phyloP scores from a whole-genome alignment of 192 early-diverging fungal species.

The Entophlyctis luteolus region DNA sequence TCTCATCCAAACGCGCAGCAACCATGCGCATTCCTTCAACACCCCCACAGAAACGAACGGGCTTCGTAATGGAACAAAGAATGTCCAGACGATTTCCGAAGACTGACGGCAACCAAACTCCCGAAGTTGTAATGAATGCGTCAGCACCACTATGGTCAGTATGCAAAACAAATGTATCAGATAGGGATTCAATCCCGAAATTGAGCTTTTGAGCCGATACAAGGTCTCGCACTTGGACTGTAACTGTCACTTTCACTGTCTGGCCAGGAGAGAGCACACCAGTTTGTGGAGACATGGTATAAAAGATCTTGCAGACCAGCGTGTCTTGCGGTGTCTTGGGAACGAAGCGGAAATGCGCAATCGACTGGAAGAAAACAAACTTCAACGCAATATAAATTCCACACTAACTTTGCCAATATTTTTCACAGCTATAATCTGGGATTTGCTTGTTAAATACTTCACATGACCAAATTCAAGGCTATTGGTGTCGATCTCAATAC shows the following conservation, averaged over 20 bases:
- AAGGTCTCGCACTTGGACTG: constrained; percentile 49
- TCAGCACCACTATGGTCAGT: constrained; percentile 72
- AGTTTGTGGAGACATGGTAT: constrained; percentile 56
- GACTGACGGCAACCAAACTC: constrained; percentile 65
- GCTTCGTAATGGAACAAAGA: constrained; percentile 43
- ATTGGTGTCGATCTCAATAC: constrained; percentile 54
- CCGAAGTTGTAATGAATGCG: constrained; percentile 74
- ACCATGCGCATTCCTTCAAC: constrained; percentile 10
- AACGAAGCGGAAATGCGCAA: constrained; percentile 70
- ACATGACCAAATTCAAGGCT: constrained; percentile 72
- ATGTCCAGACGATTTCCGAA: constrained; percentile 70
- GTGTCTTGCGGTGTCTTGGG: constrained; percentile 60
- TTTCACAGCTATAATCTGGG: constrained; percentile 53
- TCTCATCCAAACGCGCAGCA: neutral
- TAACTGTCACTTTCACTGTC: constrained; percentile 53
- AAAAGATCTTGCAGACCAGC: constrained; percentile 66
- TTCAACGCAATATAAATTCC: neutral
- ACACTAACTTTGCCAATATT: constrained; percentile 44
- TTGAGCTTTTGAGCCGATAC: constrained; percentile 53
- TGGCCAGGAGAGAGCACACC: constrained; percentile 79
- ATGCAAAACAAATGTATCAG: constrained; percentile 78
- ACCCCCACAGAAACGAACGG: constrained; percentile 40
- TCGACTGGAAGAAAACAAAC: constrained; percentile 41
- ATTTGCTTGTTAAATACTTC: constrained; percentile 45
- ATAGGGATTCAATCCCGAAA: constrained; percentile 53